phyloP scores from a whole-genome alignment of 352 stramenopile species.

The Phytophthora citricola region DNA sequence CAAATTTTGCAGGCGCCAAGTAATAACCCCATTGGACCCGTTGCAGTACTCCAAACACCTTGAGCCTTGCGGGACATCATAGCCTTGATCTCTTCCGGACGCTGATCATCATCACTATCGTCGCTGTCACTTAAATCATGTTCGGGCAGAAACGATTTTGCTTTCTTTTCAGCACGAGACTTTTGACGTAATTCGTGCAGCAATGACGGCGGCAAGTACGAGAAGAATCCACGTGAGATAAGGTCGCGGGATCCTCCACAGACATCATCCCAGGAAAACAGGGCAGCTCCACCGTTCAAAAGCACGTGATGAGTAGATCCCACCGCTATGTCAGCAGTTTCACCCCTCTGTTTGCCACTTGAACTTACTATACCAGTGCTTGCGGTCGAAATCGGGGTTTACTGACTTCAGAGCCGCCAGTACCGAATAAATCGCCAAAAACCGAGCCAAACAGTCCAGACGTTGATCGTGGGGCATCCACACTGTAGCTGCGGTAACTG shows the following conservation, averaged over 20 bases:
- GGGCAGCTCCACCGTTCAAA: conserved; percentile 15
- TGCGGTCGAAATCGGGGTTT: neutral
- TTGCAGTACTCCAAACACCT: conserved; percentile 74
- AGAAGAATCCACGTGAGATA: conserved; percentile 73
- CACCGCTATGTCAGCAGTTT: conserved; percentile 55
- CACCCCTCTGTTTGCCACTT: conserved; percentile 46
- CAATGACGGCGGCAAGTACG: conserved; percentile 53
- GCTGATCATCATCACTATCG: conserved; percentile 36
- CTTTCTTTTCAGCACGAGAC: conserved; percentile 33
- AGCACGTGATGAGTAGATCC: conserved; percentile 46
- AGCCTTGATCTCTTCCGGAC: conserved; percentile 37
- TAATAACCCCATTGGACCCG: conserved; percentile 58
- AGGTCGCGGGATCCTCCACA: conserved; percentile 64
- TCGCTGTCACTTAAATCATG: conserved; percentile 31
- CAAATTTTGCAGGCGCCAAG: conserved; percentile 67
- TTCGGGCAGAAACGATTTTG: conserved; percentile 23
- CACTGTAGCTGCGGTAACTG: conserved; percentile 55
- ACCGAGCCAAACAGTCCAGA: conserved; percentile 65
- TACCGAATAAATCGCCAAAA: conserved; percentile 76
- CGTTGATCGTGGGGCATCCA: conserved; percentile 52
- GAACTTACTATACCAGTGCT: conserved; percentile 4
- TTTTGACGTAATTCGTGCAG: conserved; percentile 49
- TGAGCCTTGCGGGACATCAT: conserved; percentile 52
- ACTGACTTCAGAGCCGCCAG: conserved; percentile 3
- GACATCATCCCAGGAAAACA: conserved; percentile 80